Evolutionary conservation across 2,329 filamentous ascomycete species (phyloP).

Genomic region (Colletotrichum limetticola): DNA sequence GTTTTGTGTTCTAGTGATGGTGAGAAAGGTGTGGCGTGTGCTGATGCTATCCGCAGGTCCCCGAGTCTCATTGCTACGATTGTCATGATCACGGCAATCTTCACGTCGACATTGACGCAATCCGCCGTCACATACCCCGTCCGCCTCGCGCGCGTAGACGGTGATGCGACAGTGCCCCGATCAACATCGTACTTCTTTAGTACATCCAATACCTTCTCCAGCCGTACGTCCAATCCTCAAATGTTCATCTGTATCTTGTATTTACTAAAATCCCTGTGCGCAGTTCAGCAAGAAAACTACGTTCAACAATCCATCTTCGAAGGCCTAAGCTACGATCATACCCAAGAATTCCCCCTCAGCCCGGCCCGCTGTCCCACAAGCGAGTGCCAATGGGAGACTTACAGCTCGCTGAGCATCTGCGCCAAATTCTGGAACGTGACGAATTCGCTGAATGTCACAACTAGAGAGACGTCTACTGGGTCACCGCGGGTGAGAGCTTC

Average conservation of each 20-base stretch:
- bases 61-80: background rate
- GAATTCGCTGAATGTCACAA: background rate
- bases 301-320: conserved; percentile 4
- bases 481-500: background rate
- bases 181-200: conserved; percentile 13
- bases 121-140: conserved; percentile 15
- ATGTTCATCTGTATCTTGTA: background rate
- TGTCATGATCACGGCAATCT: conserved; percentile 1
- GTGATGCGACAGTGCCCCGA: background rate
- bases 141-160: background rate
- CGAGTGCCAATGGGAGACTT: background rate
- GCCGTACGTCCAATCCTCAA: background rate
- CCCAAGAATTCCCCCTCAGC: conserved; percentile 1
- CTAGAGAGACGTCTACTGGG: background rate
- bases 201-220: background rate
- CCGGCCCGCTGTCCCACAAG: conserved; percentile 10
- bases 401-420: conserved; percentile 16
- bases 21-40: background rate
- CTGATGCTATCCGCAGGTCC: background rate
- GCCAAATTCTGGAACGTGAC: conserved; percentile 7
- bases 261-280: background rate
- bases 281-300: background rate
- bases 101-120: conserved; percentile 24
- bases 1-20: background rate
- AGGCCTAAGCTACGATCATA: conserved; percentile 4